A percentile compares a stretch with the other conserved stretches of the same genome.
Conservation (phyloP, 1,139 yeast species). For the Debaryomycetaceae sp. region DNA sequence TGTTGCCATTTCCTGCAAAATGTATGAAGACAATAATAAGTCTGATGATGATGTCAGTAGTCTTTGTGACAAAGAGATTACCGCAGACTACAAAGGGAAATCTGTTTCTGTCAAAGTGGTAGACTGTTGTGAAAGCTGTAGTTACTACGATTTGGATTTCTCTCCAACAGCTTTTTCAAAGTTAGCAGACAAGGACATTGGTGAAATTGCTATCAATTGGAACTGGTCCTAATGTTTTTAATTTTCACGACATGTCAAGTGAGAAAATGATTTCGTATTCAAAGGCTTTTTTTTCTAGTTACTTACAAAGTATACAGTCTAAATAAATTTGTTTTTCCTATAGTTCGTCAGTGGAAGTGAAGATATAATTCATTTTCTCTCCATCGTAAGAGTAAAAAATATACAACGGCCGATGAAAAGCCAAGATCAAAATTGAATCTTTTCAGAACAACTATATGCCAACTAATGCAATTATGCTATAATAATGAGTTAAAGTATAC, state of each 20-base stretch:
- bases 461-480: neutral
- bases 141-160: constrained; percentile 37
- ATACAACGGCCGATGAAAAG: too few species aligned
- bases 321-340: too few species aligned
- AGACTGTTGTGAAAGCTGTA: constrained; percentile 43
- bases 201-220: constrained; percentile 45
- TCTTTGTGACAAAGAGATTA: constrained; percentile 41
- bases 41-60: constrained; percentile 43
- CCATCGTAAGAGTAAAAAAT: too few species aligned
- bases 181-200: constrained; percentile 37
- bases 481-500: neutral
- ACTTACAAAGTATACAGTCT: too few species aligned
- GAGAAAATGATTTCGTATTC: too few species aligned
- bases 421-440: neutral
- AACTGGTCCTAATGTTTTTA: too few species aligned
- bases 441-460: neutral
- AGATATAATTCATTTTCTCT: too few species aligned
- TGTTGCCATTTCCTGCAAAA: constrained; percentile 38
- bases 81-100: constrained; percentile 36
- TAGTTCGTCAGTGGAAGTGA: too few species aligned
- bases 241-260: too few species aligned
- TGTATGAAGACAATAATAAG: constrained; percentile 29
- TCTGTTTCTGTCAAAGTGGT: constrained; percentile 43
- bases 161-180: constrained; percentile 42
- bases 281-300: too few species aligned